A percentile compares a stretch with the other conserved stretches of the same genome.
phyloP scores from a whole-genome alignment of 306 rosid genomes.

The Acacia melanoxylon region DNA sequence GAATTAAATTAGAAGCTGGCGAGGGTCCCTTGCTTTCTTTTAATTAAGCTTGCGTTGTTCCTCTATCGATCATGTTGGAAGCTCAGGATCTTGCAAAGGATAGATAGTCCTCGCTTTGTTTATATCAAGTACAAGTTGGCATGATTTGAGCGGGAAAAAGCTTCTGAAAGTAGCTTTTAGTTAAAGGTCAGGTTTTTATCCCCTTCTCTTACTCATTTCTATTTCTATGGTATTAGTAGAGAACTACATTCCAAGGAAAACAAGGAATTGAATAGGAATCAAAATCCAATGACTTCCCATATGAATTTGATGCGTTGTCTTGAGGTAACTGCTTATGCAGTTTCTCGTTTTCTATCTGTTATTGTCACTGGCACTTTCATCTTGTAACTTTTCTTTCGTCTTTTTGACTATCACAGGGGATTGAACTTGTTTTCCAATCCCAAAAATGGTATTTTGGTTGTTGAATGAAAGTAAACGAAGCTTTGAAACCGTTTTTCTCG shows the following conservation, averaged over 20 bases:
- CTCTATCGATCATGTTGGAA: constrained; percentile 20
- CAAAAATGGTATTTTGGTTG: constrained; percentile 24
- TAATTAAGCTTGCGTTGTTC: constrained; percentile 39
- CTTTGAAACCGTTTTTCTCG: constrained; percentile 1
- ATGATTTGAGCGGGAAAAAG: constrained; percentile 44
- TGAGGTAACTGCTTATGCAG: constrained; percentile 21
- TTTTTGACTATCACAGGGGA: constrained; percentile 11
- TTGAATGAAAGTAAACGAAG: constrained; percentile 11
- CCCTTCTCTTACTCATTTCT: not conserved
- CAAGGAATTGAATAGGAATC: constrained; percentile 27
- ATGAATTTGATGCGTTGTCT: constrained; percentile 23
- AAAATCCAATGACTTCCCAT: not conserved
- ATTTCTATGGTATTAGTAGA: not conserved
- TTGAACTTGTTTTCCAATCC: constrained; percentile 24
- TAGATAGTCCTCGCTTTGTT: constrained; percentile 13
- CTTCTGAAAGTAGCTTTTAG: constrained; percentile 38
- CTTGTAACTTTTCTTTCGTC: constrained; percentile 18
- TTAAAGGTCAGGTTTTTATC: constrained; percentile 33
- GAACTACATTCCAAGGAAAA: constrained; percentile 41
- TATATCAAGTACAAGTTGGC: constrained; percentile 8
- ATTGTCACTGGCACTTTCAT: constrained; percentile 9
- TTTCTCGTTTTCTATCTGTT: constrained; percentile 29
- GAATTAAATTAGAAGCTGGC: not conserved
- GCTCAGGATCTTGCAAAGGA: constrained; percentile 37
- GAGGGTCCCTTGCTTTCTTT: constrained; percentile 25